phyloP scores from a whole-genome alignment of 2,329 filamentous ascomycete genomes.

The Berkeleyomyces rouxiae region DNA sequence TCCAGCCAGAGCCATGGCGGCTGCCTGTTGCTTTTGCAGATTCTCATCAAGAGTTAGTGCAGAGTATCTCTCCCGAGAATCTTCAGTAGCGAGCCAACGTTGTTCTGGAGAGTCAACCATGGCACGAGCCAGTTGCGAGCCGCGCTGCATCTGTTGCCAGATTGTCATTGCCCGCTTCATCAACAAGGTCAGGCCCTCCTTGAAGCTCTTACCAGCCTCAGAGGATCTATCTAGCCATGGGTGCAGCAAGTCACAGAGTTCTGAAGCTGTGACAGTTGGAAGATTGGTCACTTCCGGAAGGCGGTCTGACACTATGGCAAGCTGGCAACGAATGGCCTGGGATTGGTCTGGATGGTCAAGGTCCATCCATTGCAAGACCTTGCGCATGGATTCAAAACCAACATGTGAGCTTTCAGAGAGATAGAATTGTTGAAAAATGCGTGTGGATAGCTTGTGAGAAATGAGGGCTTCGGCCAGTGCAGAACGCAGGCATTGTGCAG shows the following conservation, averaged over 20 bases:
- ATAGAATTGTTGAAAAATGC: constrained; percentile 12
- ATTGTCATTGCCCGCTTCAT: constrained; percentile 13
- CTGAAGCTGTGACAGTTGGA: background rate
- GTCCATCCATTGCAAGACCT: constrained; percentile 12
- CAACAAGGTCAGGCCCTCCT: constrained; percentile 8
- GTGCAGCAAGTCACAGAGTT: constrained; percentile 3
- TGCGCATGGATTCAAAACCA: constrained; percentile 9
- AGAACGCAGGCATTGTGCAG: constrained; percentile 10
- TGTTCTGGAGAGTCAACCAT: constrained; percentile 7
- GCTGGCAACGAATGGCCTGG: constrained; percentile 12
- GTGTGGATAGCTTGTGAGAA: constrained; percentile 9
- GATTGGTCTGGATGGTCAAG: constrained; percentile 9
- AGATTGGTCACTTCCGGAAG: constrained; percentile 9
- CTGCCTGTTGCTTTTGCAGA: constrained; percentile 2
- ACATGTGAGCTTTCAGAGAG: constrained; percentile 6
- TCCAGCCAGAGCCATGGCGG: background rate
- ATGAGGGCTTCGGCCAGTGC: constrained; percentile 11
- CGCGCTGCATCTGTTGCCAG: constrained; percentile 14
- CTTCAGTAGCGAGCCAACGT: constrained; percentile 10
- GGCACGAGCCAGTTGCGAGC: constrained; percentile 11
- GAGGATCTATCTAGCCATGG: constrained; percentile 7
- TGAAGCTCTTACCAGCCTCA: constrained; percentile 7
- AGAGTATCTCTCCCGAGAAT: constrained; percentile 11
- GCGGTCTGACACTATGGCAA: constrained; percentile 11
- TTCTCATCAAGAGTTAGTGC: constrained; percentile 8